Evolutionary conservation across 2,329 filamentous ascomycete species (phyloP).

Genomic region (Ophiostoma tasmaniense): DNA sequence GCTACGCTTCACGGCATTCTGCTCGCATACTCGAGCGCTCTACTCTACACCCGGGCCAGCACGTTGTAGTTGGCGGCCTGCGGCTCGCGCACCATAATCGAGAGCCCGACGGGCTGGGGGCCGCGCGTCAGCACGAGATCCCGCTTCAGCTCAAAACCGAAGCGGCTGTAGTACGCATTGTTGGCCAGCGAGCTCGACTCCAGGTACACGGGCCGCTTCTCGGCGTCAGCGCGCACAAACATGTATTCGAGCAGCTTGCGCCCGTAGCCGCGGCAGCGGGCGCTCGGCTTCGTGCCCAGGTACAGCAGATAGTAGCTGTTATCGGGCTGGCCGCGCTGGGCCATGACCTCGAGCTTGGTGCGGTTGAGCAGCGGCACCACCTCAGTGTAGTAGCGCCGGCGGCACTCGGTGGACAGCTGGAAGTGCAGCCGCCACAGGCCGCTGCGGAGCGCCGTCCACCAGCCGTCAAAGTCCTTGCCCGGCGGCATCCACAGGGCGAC

Average conservation of each 20-base stretch:
- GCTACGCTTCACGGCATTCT: not conserved
- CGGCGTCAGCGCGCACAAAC: conserved; percentile 57
- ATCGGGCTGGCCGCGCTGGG: conserved; percentile 36
- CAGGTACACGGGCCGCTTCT: conserved; percentile 63
- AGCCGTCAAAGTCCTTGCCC: conserved; percentile 63
- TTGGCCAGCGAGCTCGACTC: conserved; percentile 67
- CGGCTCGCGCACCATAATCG: conserved; percentile 77
- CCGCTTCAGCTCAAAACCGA: conserved; percentile 60
- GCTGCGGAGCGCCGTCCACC: conserved; percentile 61
- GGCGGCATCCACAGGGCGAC: conserved; percentile 77
- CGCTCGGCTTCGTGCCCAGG: conserved; percentile 63
- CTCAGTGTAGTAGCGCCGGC: conserved; percentile 66
- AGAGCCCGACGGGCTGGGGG: conserved; percentile 52
- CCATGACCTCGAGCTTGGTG: conserved; percentile 62
- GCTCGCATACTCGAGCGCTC: not conserved
- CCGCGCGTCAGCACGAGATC: conserved; percentile 55
- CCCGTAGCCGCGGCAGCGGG: conserved; percentile 65
- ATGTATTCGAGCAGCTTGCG: conserved; percentile 63
- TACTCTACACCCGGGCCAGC: not conserved
- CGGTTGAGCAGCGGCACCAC: conserved; percentile 66
- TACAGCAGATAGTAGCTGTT: conserved; percentile 73
- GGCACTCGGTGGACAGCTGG: conserved; percentile 63
- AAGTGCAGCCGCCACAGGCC: conserved; percentile 73
- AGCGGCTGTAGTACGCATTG: conserved; percentile 62
- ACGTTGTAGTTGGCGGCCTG: conserved; percentile 26